Conservation (phyloP, 2,329 filamentous ascomycete species). For the Aureobasidium sp. region DNA sequence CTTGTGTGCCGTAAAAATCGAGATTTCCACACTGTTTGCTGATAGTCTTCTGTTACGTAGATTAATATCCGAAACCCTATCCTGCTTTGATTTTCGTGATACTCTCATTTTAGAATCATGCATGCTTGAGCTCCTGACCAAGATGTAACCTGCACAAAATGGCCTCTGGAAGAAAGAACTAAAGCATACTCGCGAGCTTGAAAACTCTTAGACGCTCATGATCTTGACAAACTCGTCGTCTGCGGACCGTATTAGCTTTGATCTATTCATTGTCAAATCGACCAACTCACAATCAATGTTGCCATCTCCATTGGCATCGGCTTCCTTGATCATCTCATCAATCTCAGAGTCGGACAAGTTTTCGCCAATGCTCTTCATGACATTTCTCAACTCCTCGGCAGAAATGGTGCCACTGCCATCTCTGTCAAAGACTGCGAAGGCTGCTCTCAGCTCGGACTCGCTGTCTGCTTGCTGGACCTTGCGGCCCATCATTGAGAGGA, state of each 20-base stretch:
- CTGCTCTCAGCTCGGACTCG: constrained; percentile 8
- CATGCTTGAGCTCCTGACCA: not conserved
- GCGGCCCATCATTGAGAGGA: constrained; percentile 8
- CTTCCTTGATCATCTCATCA: constrained; percentile 14
- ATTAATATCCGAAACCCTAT: not conserved
- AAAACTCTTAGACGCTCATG: not conserved
- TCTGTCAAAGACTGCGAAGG: constrained; percentile 9
- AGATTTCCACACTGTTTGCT: not conserved
- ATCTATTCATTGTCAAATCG: too few species aligned
- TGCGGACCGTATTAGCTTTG: not conserved
- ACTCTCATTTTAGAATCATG: not conserved
- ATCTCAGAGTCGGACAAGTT: constrained; percentile 2
- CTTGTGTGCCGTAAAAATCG: not conserved
- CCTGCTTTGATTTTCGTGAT: not conserved
- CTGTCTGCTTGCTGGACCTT: constrained; percentile 11
- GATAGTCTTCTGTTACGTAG: not conserved
- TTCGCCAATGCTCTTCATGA: constrained; percentile 12
- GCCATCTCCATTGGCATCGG: constrained; percentile 8
- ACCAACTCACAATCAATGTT: constrained; percentile 12
- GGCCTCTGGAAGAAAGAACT: not conserved
- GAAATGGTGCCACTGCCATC: constrained; percentile 11
- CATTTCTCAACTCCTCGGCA: constrained; percentile 9
- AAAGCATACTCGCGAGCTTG: not conserved
- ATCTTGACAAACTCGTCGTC: constrained; percentile 13
- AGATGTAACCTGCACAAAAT: not conserved